phyloP scores from a whole-genome alignment of 2,329 filamentous ascomycete genomes.

The Fusarium tricinctum region DNA sequence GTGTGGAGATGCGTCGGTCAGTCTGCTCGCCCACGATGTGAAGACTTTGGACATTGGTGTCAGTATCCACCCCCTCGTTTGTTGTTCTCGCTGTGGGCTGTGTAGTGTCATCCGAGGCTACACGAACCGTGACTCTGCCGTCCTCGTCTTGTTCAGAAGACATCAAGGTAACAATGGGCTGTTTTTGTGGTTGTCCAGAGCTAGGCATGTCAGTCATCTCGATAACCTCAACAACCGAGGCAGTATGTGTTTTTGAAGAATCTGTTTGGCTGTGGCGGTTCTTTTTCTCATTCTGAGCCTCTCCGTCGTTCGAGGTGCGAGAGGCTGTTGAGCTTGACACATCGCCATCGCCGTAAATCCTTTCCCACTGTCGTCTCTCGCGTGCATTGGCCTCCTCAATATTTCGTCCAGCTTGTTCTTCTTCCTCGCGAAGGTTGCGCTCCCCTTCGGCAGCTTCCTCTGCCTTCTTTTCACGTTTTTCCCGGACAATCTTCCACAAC shows the following conservation, averaged over 20 bases:
- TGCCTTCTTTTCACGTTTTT: slow-evolving; percentile 68
- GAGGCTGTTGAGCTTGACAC: slow-evolving; percentile 54
- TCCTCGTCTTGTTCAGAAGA: slow-evolving; percentile 58
- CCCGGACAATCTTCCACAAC: slow-evolving; percentile 84
- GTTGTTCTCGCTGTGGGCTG: slow-evolving; percentile 40
- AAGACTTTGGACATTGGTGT: slow-evolving; percentile 23
- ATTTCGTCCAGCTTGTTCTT: slow-evolving; percentile 77
- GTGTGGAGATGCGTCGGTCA: slow-evolving; percentile 44
- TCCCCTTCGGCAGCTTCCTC: slow-evolving; percentile 65
- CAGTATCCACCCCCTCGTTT: slow-evolving; percentile 46
- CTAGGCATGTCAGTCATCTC: slow-evolving; percentile 68
- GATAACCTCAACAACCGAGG: slow-evolving; percentile 61
- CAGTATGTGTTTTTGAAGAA: slow-evolving; percentile 53
- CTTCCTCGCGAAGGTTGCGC: slow-evolving; percentile 71
- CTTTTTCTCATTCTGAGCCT: slow-evolving; percentile 63
- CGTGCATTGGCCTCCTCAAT: slow-evolving; percentile 73
- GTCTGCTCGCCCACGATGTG: slow-evolving; percentile 26
- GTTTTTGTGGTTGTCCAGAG: slow-evolving; percentile 47
- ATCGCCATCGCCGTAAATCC: slow-evolving; percentile 75
- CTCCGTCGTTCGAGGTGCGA: slow-evolving; percentile 66
- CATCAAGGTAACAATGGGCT: slow-evolving; percentile 56
- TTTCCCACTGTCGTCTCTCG: slow-evolving; percentile 81
- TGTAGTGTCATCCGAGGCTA: slow-evolving; percentile 64
- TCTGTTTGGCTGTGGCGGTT: slow-evolving; percentile 54
- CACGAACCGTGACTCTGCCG: slow-evolving; percentile 66